Evolutionary conservation across 225 moss, liverwort and hornwort genomes (phyloP), one percentile per base, ranked within the genome.

Genomic region (Physcomitrellopsis africana): DNA sequence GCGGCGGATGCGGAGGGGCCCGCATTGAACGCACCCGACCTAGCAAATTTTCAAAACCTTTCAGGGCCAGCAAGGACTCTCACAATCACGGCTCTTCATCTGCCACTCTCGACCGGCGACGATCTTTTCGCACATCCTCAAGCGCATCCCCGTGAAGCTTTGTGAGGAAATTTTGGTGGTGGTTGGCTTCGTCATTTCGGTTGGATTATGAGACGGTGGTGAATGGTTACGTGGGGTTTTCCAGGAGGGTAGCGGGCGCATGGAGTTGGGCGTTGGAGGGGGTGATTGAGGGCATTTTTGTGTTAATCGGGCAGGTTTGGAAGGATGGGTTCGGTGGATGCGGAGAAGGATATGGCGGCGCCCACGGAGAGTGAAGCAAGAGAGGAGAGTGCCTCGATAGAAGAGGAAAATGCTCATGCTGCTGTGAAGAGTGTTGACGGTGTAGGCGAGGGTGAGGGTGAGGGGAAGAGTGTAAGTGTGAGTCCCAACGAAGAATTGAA

Each of bases 291-390:
- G 15, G 54, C 32, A 37, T 37, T 37, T 37, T 5, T 37, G 1
- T 37, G 32, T 7, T 37, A 37, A 37, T 37, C 32, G 7, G 32
- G 32, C 32, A 37, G 32, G 32, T 37, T 37, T 37, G 32, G 32
- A 37, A 37, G 32, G 64, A 77, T 68, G 77, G 68, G 56, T 60
- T 68, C 19, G 72, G 55, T 48, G 74, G 63, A 56, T 68, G 27
- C 52, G 43, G 68, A 51, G 73, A 23, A 73, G 77, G 81, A 63
- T 10, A 77, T 81, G 77, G 77, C 63, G 68, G 62, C 62, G 42
- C 59, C 62, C 55, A 67, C 16, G n/a, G 60, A 51, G 53, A 66
- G 12, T 20, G 75, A 49, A 47, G 53, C 42, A 51, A 51, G 42
- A 10, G 60, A 68, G 5, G 67, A 67, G 27, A 53, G 61, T 53